Base-by-base conservation (phyloP, 306 rosid species). In the Albizia julibrissin region DNA sequence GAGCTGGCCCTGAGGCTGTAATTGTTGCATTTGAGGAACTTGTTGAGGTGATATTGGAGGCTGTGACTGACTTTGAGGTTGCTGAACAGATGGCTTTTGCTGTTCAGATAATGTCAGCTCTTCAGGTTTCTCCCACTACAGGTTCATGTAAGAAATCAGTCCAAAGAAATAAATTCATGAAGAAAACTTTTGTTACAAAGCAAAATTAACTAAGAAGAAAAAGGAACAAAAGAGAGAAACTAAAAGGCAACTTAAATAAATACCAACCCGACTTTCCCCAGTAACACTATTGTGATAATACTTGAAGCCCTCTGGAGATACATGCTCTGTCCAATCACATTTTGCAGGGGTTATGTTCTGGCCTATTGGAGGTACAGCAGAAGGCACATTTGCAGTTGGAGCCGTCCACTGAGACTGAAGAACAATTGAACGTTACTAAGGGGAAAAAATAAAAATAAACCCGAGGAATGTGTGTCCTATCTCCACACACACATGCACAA, bases 81-180 rank as follows among this genome's bases (percentile, higher is more conserved):
- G 92, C 87, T 84, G 89, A 87, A 83, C 85, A 79, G 91, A 75
- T 76, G 85, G 89, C 77, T 76, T 83, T 80, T 88, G 91, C 80
- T 82, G 92, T 88, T 96, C 99, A 76, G 67, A 79, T 78, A 46
- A 75, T 8, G 75, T 68, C 71, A 93, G 76, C 88, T 96, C 97
- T 71, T 93, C 97, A 54, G 99, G 99, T 85, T 87, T 96, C 90
- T 96, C 99, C 99, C 98, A 96, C 98, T 93, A 81, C 40, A 89
- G 74, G 69, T 90, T 75, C 75, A 76, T 65, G 68, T 33, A 66
- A 68, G 74, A 34, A 64, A 84, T 31, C 52, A 47, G 52, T 47
- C 52, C 47, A 10, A 43, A 43, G 13, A 43, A 8, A 43, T 10
- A 11, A 70, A 71, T 43, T 10, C 47, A 10, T 43, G 47, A 43